Evolutionary conservation across 805 yeast species (phyloP).

Genomic region (Teunomyces gatunensis): DNA sequence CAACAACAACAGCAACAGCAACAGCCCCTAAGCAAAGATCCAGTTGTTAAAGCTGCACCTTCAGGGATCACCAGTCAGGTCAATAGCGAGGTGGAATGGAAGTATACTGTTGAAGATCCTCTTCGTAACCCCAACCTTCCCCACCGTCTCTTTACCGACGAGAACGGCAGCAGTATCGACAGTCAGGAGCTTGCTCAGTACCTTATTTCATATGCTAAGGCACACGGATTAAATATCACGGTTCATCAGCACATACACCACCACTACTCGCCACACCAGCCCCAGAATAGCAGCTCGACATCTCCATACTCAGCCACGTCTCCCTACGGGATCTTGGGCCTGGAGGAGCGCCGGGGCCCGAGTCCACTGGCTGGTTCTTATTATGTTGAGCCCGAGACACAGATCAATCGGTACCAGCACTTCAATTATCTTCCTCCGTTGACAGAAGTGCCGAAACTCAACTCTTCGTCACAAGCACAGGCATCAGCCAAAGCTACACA

Average conservation of each 20-base stretch:
- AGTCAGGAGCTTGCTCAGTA: constrained; percentile 54
- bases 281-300: constrained; percentile 5
- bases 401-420: constrained; percentile 60
- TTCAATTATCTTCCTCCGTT: constrained; percentile 72
- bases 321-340: constrained; percentile 10
- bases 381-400: constrained; percentile 49
- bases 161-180: constrained; percentile 47
- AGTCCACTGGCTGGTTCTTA: constrained; percentile 6
- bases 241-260: constrained; percentile 87
- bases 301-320: constrained; percentile 4
- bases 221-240: constrained; percentile 56
- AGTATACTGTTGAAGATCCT: constrained; percentile 43
- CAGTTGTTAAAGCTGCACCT: neutral
- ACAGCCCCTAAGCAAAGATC: neutral
- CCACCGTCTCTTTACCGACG: constrained; percentile 18
- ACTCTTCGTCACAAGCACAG: constrained; percentile 49
- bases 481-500: constrained; percentile 25
- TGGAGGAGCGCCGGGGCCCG: constrained; percentile 1
- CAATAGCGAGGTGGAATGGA: constrained; percentile 54
- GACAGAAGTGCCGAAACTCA: constrained; percentile 68
- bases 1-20: neutral
- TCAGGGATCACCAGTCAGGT: constrained; percentile 2
- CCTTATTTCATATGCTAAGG: constrained; percentile 59
- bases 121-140: constrained; percentile 34
- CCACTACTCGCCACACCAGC: constrained; percentile 47